Conservation (phyloP, 2,329 filamentous ascomycete species). For the Aspergillus caelatus region DNA sequence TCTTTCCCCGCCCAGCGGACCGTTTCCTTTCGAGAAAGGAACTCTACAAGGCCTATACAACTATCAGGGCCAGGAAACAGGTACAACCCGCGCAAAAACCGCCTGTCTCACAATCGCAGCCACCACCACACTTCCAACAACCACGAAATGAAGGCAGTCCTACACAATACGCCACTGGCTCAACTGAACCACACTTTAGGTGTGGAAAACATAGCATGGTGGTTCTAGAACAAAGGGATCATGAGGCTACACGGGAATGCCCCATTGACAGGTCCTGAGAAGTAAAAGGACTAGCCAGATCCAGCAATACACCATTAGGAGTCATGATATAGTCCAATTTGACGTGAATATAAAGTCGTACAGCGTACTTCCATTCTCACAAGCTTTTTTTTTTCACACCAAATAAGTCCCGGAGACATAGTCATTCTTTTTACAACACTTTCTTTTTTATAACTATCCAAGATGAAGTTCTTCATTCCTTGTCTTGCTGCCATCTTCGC, state of each 20-base stretch:
- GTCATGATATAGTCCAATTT: background rate
- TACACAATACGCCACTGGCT: background rate
- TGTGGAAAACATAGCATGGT: background rate
- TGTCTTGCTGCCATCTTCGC: background rate
- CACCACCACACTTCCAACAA: background rate
- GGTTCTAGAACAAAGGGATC: background rate
- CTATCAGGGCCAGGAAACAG: background rate
- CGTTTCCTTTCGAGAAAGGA: background rate
- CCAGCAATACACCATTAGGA: background rate
- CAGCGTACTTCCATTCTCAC: background rate
- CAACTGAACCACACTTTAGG: background rate
- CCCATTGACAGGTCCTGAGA: no score
- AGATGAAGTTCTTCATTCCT: conserved; percentile 1
- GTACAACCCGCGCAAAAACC: background rate
- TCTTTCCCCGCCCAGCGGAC: background rate
- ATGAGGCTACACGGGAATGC: background rate
- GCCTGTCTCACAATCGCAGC: background rate
- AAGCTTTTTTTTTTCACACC: no score
- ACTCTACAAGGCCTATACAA: background rate
- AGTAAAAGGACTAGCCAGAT: background rate
- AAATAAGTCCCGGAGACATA: background rate
- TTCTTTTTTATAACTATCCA: background rate
- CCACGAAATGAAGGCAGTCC: background rate
- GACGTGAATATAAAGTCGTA: background rate
- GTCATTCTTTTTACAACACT: background rate